phyloP scores from a whole-genome alignment of 2,329 filamentous ascomycete species.

The Colletotrichum sojae region DNA sequence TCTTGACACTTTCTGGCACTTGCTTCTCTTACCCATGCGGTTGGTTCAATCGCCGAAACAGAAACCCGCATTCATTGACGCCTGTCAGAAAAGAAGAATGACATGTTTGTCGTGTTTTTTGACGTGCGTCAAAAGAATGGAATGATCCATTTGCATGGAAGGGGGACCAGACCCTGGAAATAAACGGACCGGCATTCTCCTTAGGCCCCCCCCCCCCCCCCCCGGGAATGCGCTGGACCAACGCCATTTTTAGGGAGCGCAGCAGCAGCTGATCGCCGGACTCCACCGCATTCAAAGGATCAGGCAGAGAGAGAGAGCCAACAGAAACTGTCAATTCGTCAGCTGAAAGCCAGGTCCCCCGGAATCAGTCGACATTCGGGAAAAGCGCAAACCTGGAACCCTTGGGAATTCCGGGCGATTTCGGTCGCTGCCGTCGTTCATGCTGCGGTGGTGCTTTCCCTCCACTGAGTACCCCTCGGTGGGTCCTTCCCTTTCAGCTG shows the following conservation, averaged over 20 bases:
- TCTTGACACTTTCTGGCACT: too few species aligned
- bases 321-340: constrained; percentile 4
- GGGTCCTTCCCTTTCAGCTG: not conserved
- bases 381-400: not conserved
- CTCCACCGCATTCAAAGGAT: too few species aligned
- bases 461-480: not conserved
- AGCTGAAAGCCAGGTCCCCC: not conserved
- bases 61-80: too few species aligned
- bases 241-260: not conserved
- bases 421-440: not conserved
- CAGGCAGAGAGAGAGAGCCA: not conserved
- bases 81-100: not conserved
- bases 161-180: not conserved
- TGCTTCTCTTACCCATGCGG: too few species aligned
- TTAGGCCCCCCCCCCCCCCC: not conserved
- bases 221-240: not conserved
- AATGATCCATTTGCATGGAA: not conserved
- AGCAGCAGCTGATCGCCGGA: too few species aligned
- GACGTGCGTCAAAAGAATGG: not conserved
- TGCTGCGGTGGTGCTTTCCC: not conserved
- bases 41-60: too few species aligned
- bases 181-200: not conserved
- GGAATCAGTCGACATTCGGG: constrained; percentile 28
- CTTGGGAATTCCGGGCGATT: constrained; percentile 1
- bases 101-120: not conserved